Evolutionary conservation across 495 filamentous ascomycete species (phyloP), one percentile per base, ranked within the genome.

Genomic region (Immersiella caudata): DNA sequence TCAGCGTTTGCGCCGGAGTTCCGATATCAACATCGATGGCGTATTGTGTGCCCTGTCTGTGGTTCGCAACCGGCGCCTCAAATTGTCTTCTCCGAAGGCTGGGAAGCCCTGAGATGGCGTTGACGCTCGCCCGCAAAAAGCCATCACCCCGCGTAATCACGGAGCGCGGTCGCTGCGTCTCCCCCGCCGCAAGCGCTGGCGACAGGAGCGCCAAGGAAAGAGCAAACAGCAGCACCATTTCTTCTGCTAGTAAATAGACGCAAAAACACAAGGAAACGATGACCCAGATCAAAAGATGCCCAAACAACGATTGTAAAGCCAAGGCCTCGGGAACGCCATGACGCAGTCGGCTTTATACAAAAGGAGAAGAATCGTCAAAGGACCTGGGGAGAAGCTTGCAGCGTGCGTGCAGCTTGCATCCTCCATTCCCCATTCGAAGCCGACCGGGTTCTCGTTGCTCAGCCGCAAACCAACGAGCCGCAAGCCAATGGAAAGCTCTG

Each of bases 1-100:
- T 72, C 11, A 82, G 65, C 0, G 70, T 71, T 63, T 82, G 80
- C 2, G 59, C 46, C 1, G 70, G 70, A 0, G 70, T 72, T 40
- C 70, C 70, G 25, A 72, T 50, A 6, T 61, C 67, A 12, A 72
- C 57, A 55, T 72, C 67, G 22, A 72, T 64, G n/a, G 46, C 64
- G 57, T 72, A 72, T 0, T 25, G 36, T 3, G 67, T 67, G 0
- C 70, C 70, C 0, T 18, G 9, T 16, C 60, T 55, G 46, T 67
- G 29, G 50, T 64, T 64, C 21, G 26, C 18, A 1, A 69, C 6
- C 0, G 18, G 33, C 40, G 50, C 64, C 8, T 29, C 64, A 20
- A 54, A 21, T 21, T 62, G 60, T 18, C 68, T 54, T 1, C 40
- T 22, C 33, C 58, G 50, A 20, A 72, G 61, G 21, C 20, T 33